These are phyloP conservation scores for Kluyveromyces sp. DNA, from an alignment of 1,139 yeast genomes.

Conservation along the genomic window DNA sequence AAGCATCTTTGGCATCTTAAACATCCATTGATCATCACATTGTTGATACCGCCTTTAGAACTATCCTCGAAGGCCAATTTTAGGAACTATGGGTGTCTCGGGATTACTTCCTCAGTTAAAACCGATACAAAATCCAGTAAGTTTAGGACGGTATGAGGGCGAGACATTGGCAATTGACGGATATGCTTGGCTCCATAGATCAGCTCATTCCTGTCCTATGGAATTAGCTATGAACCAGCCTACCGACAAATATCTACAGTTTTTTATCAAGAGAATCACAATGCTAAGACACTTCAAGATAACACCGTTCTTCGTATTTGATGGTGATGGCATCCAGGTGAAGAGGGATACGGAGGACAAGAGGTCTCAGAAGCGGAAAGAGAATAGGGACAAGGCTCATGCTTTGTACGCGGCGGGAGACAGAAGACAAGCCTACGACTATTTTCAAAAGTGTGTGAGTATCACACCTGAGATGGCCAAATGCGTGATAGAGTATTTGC, in stretches of 20 bases:
- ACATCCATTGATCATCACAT: background rate
- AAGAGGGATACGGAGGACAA: conserved; percentile 69
- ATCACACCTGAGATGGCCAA: conserved; percentile 91
- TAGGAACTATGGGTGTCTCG: conserved; percentile 57
- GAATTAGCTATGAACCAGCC: conserved; percentile 70
- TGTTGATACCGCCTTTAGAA: background rate
- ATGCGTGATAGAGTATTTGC: conserved; percentile 67
- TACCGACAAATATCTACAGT: conserved; percentile 58
- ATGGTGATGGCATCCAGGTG: conserved; percentile 81
- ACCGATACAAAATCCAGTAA: conserved; percentile 56
- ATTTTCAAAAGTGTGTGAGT: conserved; percentile 72
- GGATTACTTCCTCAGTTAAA: conserved; percentile 73
- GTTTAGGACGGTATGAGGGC: conserved; percentile 60
- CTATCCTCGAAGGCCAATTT: background rate
- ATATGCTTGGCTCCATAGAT: conserved; percentile 93
- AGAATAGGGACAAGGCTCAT: conserved; percentile 52
- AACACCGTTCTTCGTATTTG: conserved; percentile 85
- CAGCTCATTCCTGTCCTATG: conserved; percentile 74
- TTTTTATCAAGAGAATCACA: conserved; percentile 52
- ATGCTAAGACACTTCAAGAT: conserved; percentile 64
- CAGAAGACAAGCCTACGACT: conserved; percentile 53
- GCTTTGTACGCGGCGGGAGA: conserved; percentile 47
- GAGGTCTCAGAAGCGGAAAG: conserved; percentile 49
- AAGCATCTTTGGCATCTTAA: too few relatives aligned
- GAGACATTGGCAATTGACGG: conserved; percentile 86